Evolutionary conservation across 345 rosid species (phyloP).

Genomic region (Citrus sinensis): DVS_A1.0 CM039168.1:29642001-29642500

Average conservation of each 20-base stretch:
- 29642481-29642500: no score
- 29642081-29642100: neutral
- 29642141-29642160: neutral
- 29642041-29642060: neutral
- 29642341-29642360: neutral
- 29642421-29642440: no score
- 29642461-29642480: no score
- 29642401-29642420: no score
- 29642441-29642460: no score
- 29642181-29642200: neutral
- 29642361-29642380: neutral
- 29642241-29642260: neutral
- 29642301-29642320: neutral
- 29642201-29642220: neutral
- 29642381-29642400: neutral
- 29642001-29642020: neutral
- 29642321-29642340: neutral
- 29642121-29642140: neutral
- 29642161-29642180: neutral
- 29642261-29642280: neutral
- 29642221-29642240: neutral
- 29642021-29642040: neutral
- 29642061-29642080: no score
- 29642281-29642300: neutral
- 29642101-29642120: conserved; percentile 3